These are phyloP conservation scores for Zymoseptoria brevis DNA, from an alignment of 2,329 filamentous ascomycete genomes.

Conservation along the genomic window DNA sequence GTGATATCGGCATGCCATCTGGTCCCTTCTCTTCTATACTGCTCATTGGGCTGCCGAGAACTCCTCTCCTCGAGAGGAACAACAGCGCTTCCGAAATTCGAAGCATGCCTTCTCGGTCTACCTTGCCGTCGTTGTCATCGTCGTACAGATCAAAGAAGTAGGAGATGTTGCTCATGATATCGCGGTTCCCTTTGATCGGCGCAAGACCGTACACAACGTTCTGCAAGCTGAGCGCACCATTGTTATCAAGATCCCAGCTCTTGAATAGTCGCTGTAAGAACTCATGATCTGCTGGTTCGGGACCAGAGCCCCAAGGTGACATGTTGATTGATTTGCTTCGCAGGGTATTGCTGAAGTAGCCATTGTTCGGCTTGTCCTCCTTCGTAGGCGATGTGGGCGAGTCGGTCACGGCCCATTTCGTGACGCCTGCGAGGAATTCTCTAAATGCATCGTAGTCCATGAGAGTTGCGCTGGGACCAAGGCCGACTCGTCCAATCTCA, in stretches of 20 bases:
- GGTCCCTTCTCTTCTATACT: slow-evolving; percentile 37
- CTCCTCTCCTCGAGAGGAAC: slow-evolving; percentile 81
- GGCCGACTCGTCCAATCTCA: slow-evolving; percentile 77
- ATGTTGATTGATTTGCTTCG: slow-evolving; percentile 32
- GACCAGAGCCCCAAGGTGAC: slow-evolving; percentile 52
- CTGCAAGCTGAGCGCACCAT: slow-evolving; percentile 72
- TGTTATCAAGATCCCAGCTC: slow-evolving; percentile 76
- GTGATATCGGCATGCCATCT: slow-evolving; percentile 35
- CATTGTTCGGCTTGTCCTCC: slow-evolving; percentile 45
- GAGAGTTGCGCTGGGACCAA: slow-evolving; percentile 79
- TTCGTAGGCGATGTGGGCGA: slow-evolving; percentile 56
- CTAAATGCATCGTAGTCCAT: slow-evolving; percentile 98
- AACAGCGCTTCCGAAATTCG: slow-evolving; percentile 89
- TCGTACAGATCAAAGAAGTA: slow-evolving; percentile 99
- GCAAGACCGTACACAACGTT: slow-evolving; percentile 88
- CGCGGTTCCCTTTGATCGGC: slow-evolving; percentile 81
- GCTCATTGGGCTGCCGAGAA: slow-evolving; percentile 42
- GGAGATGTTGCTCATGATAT: slow-evolving; percentile 96
- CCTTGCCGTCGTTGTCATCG: slow-evolving; percentile 80
- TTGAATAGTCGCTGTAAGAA: slow-evolving; percentile 83
- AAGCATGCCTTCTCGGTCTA: slow-evolving; percentile 90
- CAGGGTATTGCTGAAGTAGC: slow-evolving; percentile 47
- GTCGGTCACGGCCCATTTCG: slow-evolving; percentile 90
- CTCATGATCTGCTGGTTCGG: slow-evolving; percentile 82
- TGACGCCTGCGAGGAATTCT: slow-evolving; percentile 78